Evolutionary conservation across 2,329 filamentous ascomycete species (phyloP).

Genomic region (Parafenestella ontariensis): DNA sequence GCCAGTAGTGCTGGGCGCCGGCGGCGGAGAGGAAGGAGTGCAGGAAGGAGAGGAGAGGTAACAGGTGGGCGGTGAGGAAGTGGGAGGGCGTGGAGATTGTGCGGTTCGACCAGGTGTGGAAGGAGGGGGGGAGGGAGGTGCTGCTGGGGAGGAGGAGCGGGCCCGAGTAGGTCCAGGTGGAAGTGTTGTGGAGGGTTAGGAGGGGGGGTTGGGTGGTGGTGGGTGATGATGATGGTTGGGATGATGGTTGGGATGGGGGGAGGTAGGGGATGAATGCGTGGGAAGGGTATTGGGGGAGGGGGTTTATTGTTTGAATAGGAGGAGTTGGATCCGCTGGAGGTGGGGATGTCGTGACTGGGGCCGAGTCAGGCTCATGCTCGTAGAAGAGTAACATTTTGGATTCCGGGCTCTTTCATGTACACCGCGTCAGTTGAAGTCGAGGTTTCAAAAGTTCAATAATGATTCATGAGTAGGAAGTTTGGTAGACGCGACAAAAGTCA

Average conservation of each 20-base stretch:
- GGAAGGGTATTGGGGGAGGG: constrained; percentile 14
- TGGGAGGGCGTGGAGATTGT: constrained; percentile 44
- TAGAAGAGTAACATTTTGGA: not conserved
- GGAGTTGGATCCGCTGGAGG: not conserved
- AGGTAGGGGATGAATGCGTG: constrained; percentile 23
- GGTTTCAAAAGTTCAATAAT: not conserved
- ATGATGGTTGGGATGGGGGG: not conserved
- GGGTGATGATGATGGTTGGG: not conserved
- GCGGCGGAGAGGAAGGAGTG: constrained; percentile 48
- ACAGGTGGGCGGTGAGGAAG: constrained; percentile 42
- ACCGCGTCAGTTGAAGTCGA: no score
- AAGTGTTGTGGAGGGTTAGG: constrained; percentile 21
- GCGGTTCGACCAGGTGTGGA: constrained; percentile 48
- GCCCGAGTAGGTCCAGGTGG: constrained; percentile 36
- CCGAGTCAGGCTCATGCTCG: not conserved
- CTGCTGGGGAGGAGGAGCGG: constrained; percentile 21
- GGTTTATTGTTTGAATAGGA: constrained; percentile 9
- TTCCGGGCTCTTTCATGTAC: not conserved
- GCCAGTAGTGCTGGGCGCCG: constrained; percentile 54
- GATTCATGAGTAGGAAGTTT: not conserved
- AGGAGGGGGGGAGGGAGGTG: constrained; percentile 23
- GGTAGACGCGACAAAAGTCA: not conserved
- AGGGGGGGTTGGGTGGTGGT: not conserved
- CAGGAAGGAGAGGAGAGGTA: constrained; percentile 52
- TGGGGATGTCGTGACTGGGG: not conserved